Evolutionary conservation across 106 monocot species (phyloP).

Genomic region (Agapanthus africanus): DNA sequence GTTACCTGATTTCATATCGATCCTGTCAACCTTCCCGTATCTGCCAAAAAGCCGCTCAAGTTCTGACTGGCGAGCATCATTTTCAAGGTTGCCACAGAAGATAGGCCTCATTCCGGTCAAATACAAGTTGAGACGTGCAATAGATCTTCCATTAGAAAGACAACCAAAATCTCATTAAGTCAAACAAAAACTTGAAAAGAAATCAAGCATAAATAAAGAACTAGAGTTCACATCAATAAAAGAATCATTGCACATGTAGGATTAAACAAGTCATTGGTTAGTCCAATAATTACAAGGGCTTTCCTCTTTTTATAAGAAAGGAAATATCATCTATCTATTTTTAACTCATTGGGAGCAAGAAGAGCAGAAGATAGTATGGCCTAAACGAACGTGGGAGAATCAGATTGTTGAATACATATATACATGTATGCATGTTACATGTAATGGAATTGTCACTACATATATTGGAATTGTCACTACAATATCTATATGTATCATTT

Average conservation of each 20-base stretch:
- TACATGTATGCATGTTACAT: too few relatives aligned
- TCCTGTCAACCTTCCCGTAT: conserved; percentile 84
- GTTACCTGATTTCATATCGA: conserved; percentile 86
- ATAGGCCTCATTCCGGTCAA: conserved; percentile 81
- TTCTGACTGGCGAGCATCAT: conserved; percentile 88
- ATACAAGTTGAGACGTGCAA: background rate
- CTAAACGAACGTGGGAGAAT: too few relatives aligned
- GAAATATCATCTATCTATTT: too few relatives aligned
- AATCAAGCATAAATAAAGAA: background rate
- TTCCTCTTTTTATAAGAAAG: too few relatives aligned
- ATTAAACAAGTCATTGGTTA: background rate
- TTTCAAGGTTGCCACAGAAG: conserved; percentile 94
- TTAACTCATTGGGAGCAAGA: too few relatives aligned
- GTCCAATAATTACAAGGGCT: background rate
- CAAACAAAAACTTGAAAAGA: background rate
- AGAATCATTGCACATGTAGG: background rate
- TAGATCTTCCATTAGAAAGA: background rate
- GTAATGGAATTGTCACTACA: too few relatives aligned
- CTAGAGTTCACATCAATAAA: background rate
- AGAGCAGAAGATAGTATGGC: too few relatives aligned
- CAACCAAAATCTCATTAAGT: background rate
- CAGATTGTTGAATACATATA: too few relatives aligned
- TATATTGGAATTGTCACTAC: too few relatives aligned
- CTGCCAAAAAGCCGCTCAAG: conserved; percentile 74
- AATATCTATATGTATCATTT: too few relatives aligned